These are phyloP conservation scores for Ehretia macrophylla DNA, from an alignment of 257 asterid species.

Conservation along the genomic window DNA sequence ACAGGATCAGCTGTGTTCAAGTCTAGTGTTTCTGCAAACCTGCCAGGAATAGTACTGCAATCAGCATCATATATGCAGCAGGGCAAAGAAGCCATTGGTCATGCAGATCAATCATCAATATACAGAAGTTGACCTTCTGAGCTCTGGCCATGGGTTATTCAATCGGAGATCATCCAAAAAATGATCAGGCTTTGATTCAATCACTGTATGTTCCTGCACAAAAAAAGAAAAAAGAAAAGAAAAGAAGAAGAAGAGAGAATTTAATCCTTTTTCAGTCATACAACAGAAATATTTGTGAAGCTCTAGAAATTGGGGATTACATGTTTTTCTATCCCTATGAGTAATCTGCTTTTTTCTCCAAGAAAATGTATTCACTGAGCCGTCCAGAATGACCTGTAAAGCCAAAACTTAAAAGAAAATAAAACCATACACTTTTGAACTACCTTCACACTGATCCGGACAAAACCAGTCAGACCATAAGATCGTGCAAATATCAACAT, in stretches of 20 bases:
- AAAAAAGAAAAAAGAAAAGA: too few relatives aligned
- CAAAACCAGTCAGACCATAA: conserved; percentile 90
- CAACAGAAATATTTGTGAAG: not conserved
- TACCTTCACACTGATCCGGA: conserved; percentile 90
- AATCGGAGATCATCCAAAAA: conserved; percentile 89
- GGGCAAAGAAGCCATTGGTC: not conserved
- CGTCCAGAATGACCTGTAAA: too few relatives aligned
- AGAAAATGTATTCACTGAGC: too few relatives aligned
- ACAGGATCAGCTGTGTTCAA: conserved; percentile 70
- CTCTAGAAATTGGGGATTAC: conserved; percentile 1
- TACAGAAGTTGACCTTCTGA: conserved; percentile 50
- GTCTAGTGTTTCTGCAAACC: conserved; percentile 81
- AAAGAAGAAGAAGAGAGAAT: too few relatives aligned
- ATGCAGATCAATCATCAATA: not conserved
- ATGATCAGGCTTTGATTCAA: conserved; percentile 96
- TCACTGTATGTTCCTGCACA: conserved; percentile 86
- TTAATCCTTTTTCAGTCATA: not conserved
- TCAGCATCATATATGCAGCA: conserved; percentile 18
- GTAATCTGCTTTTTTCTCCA: too few relatives aligned
- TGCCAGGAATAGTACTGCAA: conserved; percentile 21
- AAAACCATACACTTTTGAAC: too few relatives aligned
- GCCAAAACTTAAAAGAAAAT: not conserved
- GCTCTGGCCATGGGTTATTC: conserved; percentile 95
- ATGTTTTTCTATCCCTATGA: too few relatives aligned
- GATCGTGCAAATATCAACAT: conserved; percentile 84